Conservation (phyloP, 345 rosid species). For the Arabidopsis arenosa region DNA sequence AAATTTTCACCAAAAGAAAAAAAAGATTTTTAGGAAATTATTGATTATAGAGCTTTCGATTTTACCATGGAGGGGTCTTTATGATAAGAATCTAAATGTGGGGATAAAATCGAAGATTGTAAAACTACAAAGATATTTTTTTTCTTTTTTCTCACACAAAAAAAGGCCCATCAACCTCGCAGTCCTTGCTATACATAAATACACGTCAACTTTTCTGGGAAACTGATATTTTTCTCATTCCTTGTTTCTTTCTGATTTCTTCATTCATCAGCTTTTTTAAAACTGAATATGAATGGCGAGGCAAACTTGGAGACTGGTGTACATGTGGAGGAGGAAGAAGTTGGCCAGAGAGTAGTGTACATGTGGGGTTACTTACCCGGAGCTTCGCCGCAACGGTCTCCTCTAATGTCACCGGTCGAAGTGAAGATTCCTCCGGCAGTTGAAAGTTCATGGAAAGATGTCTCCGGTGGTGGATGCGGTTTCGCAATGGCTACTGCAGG, state of each 20-base stretch:
- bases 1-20: no score
- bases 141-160: neutral
- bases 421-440: slow-evolving; percentile 51
- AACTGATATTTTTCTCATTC: slow-evolving; percentile 16
- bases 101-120: neutral
- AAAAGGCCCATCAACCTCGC: slow-evolving; percentile 11
- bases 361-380: slow-evolving; percentile 99
- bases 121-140: neutral
- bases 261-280: slow-evolving; percentile 7
- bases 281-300: slow-evolving; percentile 60
- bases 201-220: slow-evolving; percentile 31
- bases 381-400: slow-evolving; percentile 83
- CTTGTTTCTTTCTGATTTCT: slow-evolving; percentile 11
- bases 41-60: neutral
- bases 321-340: slow-evolving; percentile 37
- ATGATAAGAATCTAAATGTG: accelerated
- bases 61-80: neutral
- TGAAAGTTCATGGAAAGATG: slow-evolving; percentile 74
- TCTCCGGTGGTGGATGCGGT: slow-evolving; percentile 95
- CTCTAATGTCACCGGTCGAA: slow-evolving; percentile 69
- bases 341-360: slow-evolving; percentile 50
- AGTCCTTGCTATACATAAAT: slow-evolving; percentile 37
- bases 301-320: slow-evolving; percentile 47
- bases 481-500: slow-evolving; percentile 97
- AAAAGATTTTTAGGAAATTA: no score